These are phyloP conservation scores for Zygosaccharomyces kombuchaensis DNA, from an alignment of 805 yeast species.

Conservation along the genomic window DNA sequence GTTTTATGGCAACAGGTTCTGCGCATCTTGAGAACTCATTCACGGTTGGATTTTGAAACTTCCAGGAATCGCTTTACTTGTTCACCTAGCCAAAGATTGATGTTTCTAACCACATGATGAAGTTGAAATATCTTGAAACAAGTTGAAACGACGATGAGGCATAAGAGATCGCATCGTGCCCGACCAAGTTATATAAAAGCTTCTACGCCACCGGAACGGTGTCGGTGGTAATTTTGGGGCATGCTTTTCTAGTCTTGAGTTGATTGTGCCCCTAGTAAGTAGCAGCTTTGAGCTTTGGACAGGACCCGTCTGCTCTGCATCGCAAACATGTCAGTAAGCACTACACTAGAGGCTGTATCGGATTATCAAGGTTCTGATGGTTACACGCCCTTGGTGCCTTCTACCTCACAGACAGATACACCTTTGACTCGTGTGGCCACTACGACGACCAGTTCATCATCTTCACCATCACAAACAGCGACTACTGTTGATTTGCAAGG, in stretches of 20 bases:
- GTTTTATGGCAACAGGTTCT: too few relatives aligned
- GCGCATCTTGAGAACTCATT: too few relatives aligned
- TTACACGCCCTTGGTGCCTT: constrained; percentile 1
- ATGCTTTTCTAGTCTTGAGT: neutral
- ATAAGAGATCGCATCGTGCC: neutral
- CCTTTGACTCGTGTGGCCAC: constrained; percentile 1
- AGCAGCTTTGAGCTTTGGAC: neutral
- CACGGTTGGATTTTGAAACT: neutral
- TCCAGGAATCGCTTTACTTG: neutral
- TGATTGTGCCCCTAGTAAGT: neutral
- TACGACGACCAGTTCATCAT: neutral
- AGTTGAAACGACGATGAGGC: constrained; percentile 1
- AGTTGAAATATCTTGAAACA: neutral
- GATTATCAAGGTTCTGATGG: constrained; percentile 3
- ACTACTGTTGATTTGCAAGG: constrained; percentile 3
- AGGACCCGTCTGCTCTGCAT: neutral
- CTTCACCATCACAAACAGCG: neutral
- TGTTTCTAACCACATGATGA: neutral
- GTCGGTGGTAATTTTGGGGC: neutral
- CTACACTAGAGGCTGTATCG: constrained; percentile 4
- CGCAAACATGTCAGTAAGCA: constrained; percentile 1
- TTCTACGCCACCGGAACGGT: neutral
- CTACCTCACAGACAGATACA: neutral
- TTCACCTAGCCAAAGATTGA: neutral
- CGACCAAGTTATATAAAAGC: neutral